These are phyloP conservation scores for Flaveria ramosissima DNA, from an alignment of 129 eudicot genomes.

Conservation along the genomic window DNA sequence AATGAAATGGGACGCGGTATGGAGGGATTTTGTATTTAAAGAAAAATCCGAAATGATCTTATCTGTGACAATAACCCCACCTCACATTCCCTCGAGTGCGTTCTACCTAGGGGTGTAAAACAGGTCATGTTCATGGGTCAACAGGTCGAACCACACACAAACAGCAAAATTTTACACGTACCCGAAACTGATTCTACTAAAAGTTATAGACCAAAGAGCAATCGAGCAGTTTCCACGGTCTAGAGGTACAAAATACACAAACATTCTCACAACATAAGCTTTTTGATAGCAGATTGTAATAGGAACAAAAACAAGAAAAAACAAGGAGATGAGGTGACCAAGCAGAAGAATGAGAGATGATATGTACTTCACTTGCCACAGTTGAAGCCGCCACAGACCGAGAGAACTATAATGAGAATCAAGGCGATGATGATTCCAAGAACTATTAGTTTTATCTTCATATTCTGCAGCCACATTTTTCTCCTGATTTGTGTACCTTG, in stretches of 20 bases:
- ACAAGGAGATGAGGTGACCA: background rate
- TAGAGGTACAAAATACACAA: constrained; percentile 25
- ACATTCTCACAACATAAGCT: constrained; percentile 22
- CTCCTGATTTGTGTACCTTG: constrained; percentile 71
- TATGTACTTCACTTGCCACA: constrained; percentile 45
- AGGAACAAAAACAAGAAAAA: background rate
- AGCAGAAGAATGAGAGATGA: constrained; percentile 7
- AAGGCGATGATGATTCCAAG: constrained; percentile 52
- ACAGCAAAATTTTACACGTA: background rate
- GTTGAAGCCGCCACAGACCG: constrained; percentile 62
- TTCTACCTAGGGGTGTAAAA: background rate
- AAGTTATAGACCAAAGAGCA: constrained; percentile 12
- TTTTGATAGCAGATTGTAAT: constrained; percentile 4
- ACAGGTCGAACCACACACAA: background rate
- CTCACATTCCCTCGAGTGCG: background rate
- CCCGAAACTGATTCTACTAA: constrained; percentile 11
- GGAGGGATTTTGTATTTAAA: background rate
- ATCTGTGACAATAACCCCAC: background rate
- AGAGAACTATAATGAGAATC: constrained; percentile 48
- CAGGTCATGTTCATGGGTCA: background rate
- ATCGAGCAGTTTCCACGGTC: constrained; percentile 1
- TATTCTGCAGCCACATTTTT: constrained; percentile 68
- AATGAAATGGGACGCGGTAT: background rate
- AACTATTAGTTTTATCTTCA: constrained; percentile 65
- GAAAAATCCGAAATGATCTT: background rate